These are phyloP conservation scores for Penstemon barbatus DNA, from an alignment of 257 asterid species.

Conservation along the genomic window DNA sequence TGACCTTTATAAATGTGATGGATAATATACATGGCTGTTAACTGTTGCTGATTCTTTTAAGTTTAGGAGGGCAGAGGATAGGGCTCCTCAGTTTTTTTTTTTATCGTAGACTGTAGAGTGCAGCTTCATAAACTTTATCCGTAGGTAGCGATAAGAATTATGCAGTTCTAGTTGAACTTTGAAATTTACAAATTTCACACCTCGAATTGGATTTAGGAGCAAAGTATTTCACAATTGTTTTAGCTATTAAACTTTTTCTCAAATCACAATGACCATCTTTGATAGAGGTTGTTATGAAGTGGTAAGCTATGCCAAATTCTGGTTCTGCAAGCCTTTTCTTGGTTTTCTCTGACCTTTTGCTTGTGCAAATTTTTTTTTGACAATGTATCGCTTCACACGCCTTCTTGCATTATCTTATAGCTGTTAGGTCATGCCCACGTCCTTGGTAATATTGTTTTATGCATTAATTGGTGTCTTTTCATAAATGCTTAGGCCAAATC, in stretches of 20 bases:
- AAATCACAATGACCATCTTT: too few species aligned
- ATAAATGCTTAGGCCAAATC: constrained; percentile 73
- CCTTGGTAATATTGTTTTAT: constrained; percentile 23
- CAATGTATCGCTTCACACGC: not conserved
- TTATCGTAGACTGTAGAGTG: constrained; percentile 12
- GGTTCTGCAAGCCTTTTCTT: not conserved
- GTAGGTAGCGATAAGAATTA: constrained; percentile 16
- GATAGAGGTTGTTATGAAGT: constrained; percentile 5
- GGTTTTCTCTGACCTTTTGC: constrained; percentile 17
- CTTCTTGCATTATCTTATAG: constrained; percentile 18
- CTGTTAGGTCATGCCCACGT: constrained; percentile 19
- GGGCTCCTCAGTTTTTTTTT: not conserved
- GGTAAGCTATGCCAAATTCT: constrained; percentile 14
- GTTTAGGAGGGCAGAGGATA: constrained; percentile 16
- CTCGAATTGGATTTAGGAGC: not conserved
- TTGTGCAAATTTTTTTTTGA: constrained; percentile 17
- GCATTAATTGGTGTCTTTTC: constrained; percentile 30
- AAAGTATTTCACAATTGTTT: not conserved
- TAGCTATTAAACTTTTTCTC: not conserved
- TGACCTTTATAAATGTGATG: not conserved
- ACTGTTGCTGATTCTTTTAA: constrained; percentile 16
- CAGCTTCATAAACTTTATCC: constrained; percentile 7
- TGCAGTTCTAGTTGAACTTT: constrained; percentile 10
- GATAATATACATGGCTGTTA: constrained; percentile 1
- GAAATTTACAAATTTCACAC: not conserved